Percentiles rank a stretch among this genome's conserved stretches.
Evolutionary conservation across 176 grass and related monocot species (phyloP).

Genomic region (Secale cereale): DNA sequence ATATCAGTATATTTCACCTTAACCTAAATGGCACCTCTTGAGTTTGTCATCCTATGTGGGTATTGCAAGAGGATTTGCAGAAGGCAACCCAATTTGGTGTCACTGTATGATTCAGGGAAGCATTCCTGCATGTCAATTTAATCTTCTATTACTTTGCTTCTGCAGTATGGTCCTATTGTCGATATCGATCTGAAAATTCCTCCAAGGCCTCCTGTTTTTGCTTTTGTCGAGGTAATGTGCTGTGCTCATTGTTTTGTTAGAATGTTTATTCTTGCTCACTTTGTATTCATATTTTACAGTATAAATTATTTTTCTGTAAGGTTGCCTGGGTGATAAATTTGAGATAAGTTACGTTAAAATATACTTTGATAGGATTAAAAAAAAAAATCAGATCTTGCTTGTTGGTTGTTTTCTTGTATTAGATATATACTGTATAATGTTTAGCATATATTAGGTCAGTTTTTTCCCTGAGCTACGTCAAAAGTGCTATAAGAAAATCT

Average conservation of each 20-base stretch:
- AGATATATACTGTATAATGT: neutral
- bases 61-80: neutral
- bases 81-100: neutral
- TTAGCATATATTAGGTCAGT: neutral
- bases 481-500: neutral
- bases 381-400: neutral
- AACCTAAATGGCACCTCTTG: neutral
- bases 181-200: slow-evolving; percentile 95
- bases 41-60: neutral
- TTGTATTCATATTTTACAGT: neutral
- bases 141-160: slow-evolving; percentile 19
- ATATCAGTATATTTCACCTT: neutral
- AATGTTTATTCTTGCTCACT: neutral
- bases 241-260: neutral
- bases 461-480: neutral
- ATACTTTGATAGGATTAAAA: neutral
- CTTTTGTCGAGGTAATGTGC: slow-evolving; percentile 79
- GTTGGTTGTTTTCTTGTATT: neutral
- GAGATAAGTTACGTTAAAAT: neutral
- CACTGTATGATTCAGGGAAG: neutral
- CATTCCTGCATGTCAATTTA: slow-evolving; percentile 13
- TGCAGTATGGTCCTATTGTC: slow-evolving; percentile 86
- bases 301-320: neutral
- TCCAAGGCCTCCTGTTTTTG: slow-evolving; percentile 89
- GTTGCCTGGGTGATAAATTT: neutral